These are phyloP conservation scores for Penicillium robsamsonii DNA, from an alignment of 495 filamentous ascomycete species.

Conservation along the genomic window DNA sequence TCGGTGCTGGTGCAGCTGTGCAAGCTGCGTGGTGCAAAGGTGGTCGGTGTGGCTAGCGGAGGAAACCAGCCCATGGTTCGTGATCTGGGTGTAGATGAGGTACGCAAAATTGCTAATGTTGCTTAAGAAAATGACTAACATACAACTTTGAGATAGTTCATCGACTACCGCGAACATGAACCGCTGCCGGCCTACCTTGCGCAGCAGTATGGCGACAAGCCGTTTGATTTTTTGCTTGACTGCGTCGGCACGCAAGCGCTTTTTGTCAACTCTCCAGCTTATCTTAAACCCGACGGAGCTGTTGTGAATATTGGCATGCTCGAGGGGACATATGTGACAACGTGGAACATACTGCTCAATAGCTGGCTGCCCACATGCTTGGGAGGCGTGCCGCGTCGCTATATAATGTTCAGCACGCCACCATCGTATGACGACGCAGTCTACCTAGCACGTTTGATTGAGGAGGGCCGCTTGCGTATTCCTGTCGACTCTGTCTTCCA, in stretches of 20 bases:
- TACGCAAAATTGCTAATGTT: neutral
- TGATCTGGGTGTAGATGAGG: constrained; percentile 24
- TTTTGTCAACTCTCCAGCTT: constrained; percentile 28
- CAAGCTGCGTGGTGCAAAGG: constrained; percentile 23
- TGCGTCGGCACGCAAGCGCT: constrained; percentile 35
- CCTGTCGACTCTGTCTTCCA: constrained; percentile 37
- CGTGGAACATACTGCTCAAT: constrained; percentile 31
- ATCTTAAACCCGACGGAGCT: constrained; percentile 36
- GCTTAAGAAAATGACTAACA: constrained; percentile 1
- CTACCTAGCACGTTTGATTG: constrained; percentile 25
- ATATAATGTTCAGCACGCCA: constrained; percentile 30
- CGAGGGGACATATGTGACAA: constrained; percentile 19
- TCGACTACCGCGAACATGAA: constrained; percentile 34
- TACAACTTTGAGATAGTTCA: constrained; percentile 22
- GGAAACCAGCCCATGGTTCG: constrained; percentile 28
- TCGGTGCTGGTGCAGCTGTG: constrained; percentile 25
- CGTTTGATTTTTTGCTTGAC: constrained; percentile 41
- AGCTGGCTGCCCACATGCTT: constrained; percentile 31
- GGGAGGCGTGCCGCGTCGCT: constrained; percentile 38
- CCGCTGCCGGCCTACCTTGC: constrained; percentile 25
- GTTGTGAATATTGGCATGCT: constrained; percentile 39
- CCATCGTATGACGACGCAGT: constrained; percentile 22
- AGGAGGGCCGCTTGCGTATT: constrained; percentile 30
- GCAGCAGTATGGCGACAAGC: constrained; percentile 23
- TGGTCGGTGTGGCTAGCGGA: constrained; percentile 27